A percentile compares a stretch with the other conserved stretches of the same genome.
phyloP scores from a whole-genome alignment of 148 eudicot species.

The Linanthus parryae region DNA sequence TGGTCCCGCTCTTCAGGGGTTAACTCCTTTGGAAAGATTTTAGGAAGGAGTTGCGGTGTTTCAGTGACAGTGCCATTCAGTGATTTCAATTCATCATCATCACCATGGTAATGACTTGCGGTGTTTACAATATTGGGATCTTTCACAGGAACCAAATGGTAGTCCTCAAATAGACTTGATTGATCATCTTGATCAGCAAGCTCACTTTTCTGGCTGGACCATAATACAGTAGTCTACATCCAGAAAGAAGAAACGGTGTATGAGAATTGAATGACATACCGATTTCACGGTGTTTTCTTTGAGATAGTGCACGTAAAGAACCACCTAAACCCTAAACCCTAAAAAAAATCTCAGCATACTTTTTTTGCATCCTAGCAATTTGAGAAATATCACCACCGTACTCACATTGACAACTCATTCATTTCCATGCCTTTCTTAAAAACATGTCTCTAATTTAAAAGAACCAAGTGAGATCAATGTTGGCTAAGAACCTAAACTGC shows the following conservation, averaged over 20 bases:
- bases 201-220: slow-evolving; percentile 21
- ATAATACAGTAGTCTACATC: slow-evolving; percentile 40
- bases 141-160: slow-evolving; percentile 39
- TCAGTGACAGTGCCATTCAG: slow-evolving; percentile 21
- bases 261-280: too few relatives aligned
- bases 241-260: too few relatives aligned
- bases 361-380: not conserved
- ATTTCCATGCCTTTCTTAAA: too few relatives aligned
- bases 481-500: not conserved
- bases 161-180: slow-evolving; percentile 32
- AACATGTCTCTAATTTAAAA: not conserved
- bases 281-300: too few relatives aligned
- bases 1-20: slow-evolving; percentile 55
- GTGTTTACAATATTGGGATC: slow-evolving; percentile 32
- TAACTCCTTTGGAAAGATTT: slow-evolving; percentile 36
- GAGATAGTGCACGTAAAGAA: too few relatives aligned
- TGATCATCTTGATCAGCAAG: slow-evolving; percentile 29
- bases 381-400: not conserved
- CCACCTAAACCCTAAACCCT: too few relatives aligned
- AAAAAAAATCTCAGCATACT: not conserved
- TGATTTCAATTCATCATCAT: slow-evolving; percentile 22
- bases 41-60: slow-evolving; percentile 22
- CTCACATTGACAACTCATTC: not conserved
- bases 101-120: slow-evolving; percentile 17
- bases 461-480: not conserved